phyloP scores from a whole-genome alignment of 768 basidiomycete genomes.

The Lentinus tigrinus region DNA sequence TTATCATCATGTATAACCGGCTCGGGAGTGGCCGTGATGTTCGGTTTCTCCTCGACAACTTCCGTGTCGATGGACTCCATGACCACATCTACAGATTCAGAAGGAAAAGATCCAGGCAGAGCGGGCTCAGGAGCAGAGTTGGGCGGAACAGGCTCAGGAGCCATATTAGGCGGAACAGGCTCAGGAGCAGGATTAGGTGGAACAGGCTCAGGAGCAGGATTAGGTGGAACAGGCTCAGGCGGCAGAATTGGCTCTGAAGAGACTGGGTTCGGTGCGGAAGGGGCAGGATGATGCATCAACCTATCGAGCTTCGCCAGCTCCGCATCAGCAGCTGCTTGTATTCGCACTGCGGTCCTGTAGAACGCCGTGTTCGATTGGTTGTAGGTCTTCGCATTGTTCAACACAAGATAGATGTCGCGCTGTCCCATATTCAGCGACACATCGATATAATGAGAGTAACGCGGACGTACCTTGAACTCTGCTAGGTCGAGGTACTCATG shows the following conservation, averaged over 20 bases:
- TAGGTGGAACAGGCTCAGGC: neutral
- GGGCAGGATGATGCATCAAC: neutral
- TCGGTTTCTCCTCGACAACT: neutral
- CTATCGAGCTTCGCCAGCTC: slow-evolving; percentile 44
- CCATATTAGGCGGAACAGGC: neutral
- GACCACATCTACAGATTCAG: no score
- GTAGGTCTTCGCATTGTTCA: slow-evolving; percentile 84
- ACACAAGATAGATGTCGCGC: slow-evolving; percentile 82
- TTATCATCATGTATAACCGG: slow-evolving; percentile 1
- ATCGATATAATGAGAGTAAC: neutral
- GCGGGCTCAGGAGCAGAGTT: no score
- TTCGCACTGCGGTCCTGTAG: slow-evolving; percentile 66
- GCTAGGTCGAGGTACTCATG: slow-evolving; percentile 81
- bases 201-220: neutral
- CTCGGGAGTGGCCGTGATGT: neutral
- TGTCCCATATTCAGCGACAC: slow-evolving; percentile 27
- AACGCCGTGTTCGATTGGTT: slow-evolving; percentile 74
- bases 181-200: neutral
- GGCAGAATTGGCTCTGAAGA: no score
- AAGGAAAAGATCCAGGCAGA: no score
- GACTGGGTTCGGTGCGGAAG: neutral
- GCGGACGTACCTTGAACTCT: slow-evolving; percentile 60
- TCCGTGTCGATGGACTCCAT: neutral
- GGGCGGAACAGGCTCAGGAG: neutral
- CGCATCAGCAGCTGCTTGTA: slow-evolving; percentile 42